Evolutionary conservation across 768 basidiomycete genomes (phyloP), one percentile per base, ranked within the genome.

Genomic region (Leccinum sublutescens): DNA sequence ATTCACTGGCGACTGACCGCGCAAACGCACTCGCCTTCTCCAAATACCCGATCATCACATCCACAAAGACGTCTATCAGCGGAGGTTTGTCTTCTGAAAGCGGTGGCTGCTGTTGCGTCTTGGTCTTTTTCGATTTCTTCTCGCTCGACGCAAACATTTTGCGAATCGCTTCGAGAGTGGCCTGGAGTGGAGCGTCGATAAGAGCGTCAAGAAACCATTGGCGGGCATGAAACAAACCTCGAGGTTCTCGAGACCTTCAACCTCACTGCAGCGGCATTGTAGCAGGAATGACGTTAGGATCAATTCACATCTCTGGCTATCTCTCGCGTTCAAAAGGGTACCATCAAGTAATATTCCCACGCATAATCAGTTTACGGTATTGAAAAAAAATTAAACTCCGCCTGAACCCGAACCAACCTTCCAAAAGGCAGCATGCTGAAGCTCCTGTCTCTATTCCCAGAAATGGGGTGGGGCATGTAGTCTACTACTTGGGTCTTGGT

Each of bases 21-120:
- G 90, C 80, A 71, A 89, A 95, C 43, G 86, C 83, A 7, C 87
- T 89, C 2, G 88, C 86, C 58, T 88, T 84, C 70, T 98, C 94
- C 38, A 99, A 75, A 68, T 91, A 88, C 6, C 93, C 93, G 52
- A 99, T 91, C 52, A 98, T 84, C n/a, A 82, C 81, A 68, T 98
- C 95, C 34, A 95, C 86, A 40, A 98, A 79, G 48, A 94, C 74
- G 61, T 97, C 94, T 56, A 95, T 84, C 1, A 93, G 86, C 51
- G 83, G 82, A 1, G 81, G 78, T 3, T 76, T 76, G 56, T 60
- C 71, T 60, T 53, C 66, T 48, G 49, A 65, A 10, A 50, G 51
- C 11, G 52, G 36, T 31, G 3, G 31, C 31, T 31, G 31, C 10
- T 31, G 31, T n/a, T 60, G 51, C 40, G 56, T 55, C 51, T 66